A percentile compares a stretch with the other conserved stretches of the same genome.
Evolutionary conservation across 352 stramenopile species (phyloP).

Genomic region (Thraustochytrium striatum): DNA sequence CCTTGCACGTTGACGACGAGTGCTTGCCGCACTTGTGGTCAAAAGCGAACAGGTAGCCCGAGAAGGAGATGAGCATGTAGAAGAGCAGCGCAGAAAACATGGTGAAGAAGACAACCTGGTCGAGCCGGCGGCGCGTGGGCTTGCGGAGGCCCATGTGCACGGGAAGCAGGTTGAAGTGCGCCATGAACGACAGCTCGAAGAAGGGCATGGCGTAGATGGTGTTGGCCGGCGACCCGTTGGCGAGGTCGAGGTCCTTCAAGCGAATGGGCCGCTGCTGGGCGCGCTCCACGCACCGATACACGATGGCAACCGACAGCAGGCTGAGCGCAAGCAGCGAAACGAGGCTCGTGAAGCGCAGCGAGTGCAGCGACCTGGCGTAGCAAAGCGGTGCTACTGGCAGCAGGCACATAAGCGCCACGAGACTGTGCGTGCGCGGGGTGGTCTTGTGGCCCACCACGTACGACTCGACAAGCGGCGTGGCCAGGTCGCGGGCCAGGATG

Average conservation of each 20-base stretch:
- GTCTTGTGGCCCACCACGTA: constrained; percentile 10
- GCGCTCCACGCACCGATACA: constrained; percentile 26
- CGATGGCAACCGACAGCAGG: constrained; percentile 17
- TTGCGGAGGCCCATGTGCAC: constrained; percentile 77
- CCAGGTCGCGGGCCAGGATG: constrained; percentile 28
- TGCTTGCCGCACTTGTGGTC: constrained; percentile 53
- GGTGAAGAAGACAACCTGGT: constrained; percentile 73
- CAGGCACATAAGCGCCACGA: constrained; percentile 6
- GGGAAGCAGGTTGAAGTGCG: constrained; percentile 78
- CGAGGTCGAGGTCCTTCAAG: constrained; percentile 1
- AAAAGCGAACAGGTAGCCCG: constrained; percentile 76
- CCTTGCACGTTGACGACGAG: constrained; percentile 34
- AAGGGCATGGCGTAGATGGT: constrained; percentile 71
- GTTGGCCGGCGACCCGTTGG: constrained; percentile 52
- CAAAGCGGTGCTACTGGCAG: constrained; percentile 28
- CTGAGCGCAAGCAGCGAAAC: constrained; percentile 19
- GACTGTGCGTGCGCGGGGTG: constrained; percentile 3
- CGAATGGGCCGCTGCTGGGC: constrained; percentile 6
- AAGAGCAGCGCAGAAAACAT: constrained; percentile 76
- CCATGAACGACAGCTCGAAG: constrained; percentile 77
- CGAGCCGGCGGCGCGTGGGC: constrained; percentile 71
- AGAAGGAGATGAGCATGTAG: constrained; percentile 72
- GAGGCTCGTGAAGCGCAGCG: constrained; percentile 45
- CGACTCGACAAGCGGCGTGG: constrained; percentile 20
- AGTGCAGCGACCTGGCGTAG: constrained; percentile 42